These are phyloP conservation scores for Syzygium syzygioides DNA, from an alignment of 441 rosid genomes.

Conservation along the genomic window DNA sequence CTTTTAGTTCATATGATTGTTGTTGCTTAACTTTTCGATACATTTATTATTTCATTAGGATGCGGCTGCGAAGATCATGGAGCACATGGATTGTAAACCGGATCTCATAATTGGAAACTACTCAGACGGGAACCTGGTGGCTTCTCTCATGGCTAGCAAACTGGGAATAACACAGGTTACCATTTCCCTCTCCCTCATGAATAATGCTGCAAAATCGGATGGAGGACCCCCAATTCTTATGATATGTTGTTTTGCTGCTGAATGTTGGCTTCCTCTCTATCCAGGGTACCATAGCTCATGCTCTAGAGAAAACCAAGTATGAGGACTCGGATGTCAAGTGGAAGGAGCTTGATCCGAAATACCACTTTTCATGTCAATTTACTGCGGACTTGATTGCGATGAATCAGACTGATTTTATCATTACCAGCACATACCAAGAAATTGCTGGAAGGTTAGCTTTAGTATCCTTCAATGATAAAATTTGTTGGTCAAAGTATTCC, in stretches of 20 bases:
- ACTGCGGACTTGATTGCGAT: constrained; percentile 83
- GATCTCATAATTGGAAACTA: constrained; percentile 94
- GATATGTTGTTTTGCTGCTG: not conserved
- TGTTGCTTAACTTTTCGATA: not conserved
- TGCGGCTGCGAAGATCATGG: constrained; percentile 55
- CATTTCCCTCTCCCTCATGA: not conserved
- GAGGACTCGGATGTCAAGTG: constrained; percentile 87
- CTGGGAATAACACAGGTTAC: constrained; percentile 71
- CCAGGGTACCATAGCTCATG: constrained; percentile 86
- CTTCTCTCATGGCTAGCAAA: constrained; percentile 72
- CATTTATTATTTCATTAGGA: constrained; percentile 31
- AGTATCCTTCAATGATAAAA: not conserved
- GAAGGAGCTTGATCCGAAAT: constrained; percentile 78
- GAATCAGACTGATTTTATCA: constrained; percentile 82
- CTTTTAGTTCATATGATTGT: not conserved
- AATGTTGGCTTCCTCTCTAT: constrained; percentile 1
- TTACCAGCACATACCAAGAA: constrained; percentile 91
- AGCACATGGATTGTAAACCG: constrained; percentile 65
- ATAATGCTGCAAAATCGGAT: not conserved
- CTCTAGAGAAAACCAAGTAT: constrained; percentile 85
- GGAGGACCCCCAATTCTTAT: not conserved
- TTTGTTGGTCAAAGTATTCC: not conserved
- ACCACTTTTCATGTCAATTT: constrained; percentile 92
- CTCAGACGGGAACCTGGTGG: constrained; percentile 91
- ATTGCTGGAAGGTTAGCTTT: constrained; percentile 76